These are phyloP conservation scores for Solanum corneliomulleri DNA, from an alignment of 257 asterid species.

Conservation along the genomic window DNA sequence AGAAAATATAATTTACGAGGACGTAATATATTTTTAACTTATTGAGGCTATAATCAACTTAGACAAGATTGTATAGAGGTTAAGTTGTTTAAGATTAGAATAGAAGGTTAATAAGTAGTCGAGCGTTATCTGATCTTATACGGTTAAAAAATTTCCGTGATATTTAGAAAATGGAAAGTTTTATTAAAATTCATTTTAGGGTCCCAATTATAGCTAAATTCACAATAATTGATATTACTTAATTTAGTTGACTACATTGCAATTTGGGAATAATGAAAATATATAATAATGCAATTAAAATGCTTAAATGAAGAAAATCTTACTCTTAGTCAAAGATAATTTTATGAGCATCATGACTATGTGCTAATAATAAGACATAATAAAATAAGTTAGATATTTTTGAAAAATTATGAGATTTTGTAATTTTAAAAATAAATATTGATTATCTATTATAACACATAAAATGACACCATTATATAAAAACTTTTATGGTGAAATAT, in stretches of 20 bases:
- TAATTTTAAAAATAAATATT: not conserved
- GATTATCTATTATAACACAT: not conserved
- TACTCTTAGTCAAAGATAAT: not conserved
- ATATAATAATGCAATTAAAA: not conserved
- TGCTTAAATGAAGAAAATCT: not conserved
- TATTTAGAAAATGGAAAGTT: not conserved
- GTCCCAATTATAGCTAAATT: not conserved
- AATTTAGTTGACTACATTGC: not conserved
- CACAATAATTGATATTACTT: not conserved
- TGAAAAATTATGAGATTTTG: not conserved
- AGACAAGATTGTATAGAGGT: not conserved
- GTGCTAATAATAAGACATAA: not conserved
- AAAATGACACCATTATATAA: not conserved
- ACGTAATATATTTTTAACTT: too few species aligned
- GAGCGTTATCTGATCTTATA: rapidly evolving
- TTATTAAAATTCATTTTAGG: not conserved
- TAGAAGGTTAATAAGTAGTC: too few species aligned
- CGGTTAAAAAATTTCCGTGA: not conserved
- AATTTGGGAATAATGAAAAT: not conserved
- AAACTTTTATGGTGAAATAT: not conserved
- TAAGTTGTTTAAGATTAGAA: too few species aligned
- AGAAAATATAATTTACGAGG: not conserved
- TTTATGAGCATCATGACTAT: not conserved
- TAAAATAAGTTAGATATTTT: not conserved
- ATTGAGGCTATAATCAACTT: too few species aligned